Conservation (phyloP, 2,329 filamentous ascomycete species). For the Aspergillus piperis region DNA sequence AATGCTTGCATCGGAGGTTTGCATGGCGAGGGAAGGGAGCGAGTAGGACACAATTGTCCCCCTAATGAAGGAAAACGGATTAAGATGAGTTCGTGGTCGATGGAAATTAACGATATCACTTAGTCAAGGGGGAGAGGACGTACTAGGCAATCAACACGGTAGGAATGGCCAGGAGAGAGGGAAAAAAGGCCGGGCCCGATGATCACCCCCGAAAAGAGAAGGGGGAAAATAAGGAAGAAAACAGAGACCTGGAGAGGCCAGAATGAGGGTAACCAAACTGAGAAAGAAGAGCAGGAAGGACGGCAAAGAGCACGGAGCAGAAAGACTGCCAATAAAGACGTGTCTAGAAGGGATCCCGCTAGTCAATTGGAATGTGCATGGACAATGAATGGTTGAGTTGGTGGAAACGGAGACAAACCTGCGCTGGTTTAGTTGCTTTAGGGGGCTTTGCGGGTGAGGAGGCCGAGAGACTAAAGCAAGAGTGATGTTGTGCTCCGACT, state of each 20-base stretch:
- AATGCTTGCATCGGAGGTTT: conserved; percentile 71
- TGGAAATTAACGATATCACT: conserved; percentile 21
- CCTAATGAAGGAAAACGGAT: conserved; percentile 71
- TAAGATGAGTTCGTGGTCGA: conserved; percentile 47
- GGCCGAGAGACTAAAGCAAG: conserved; percentile 10
- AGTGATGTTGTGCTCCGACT: conserved; percentile 7
- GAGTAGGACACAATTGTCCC: conserved; percentile 75
- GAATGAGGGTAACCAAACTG: conserved; percentile 18
- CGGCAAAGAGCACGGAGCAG: conserved; percentile 26
- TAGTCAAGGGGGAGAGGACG: conserved; percentile 14
- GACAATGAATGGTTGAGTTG: conserved; percentile 24
- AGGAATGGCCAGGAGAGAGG: conserved; percentile 17
- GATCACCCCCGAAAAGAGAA: conserved; percentile 23
- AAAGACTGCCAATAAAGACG: conserved; percentile 29
- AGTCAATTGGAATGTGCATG: conserved; percentile 39
- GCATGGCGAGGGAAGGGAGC: conserved; percentile 69
- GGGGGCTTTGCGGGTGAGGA: conserved; percentile 16
- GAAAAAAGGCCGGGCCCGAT: conserved; percentile 20
- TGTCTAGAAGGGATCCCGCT: conserved; percentile 30
- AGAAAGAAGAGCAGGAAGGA: conserved; percentile 21
- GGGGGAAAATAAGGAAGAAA: conserved; percentile 19
- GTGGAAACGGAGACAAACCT: conserved; percentile 25
- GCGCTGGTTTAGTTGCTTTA: conserved; percentile 21
- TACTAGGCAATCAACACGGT: conserved; percentile 38
- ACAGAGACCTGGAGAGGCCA: conserved; percentile 16